Base-by-base conservation (phyloP, 352 stramenopile genomes). In the Pythium sukuiense region DNA sequence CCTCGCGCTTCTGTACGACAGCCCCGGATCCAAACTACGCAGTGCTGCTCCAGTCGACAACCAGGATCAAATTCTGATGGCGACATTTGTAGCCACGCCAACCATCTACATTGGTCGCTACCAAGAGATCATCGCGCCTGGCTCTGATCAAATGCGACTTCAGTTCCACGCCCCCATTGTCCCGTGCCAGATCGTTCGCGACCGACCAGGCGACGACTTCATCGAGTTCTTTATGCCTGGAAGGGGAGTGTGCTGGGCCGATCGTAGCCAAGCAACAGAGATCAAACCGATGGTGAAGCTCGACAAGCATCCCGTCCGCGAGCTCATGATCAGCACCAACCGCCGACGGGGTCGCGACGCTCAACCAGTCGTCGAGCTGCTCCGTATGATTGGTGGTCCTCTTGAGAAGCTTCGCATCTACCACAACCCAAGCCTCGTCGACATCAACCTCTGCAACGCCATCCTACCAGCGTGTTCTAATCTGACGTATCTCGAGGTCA, bases 211-310 rank as follows among this genome's bases (percentile, higher is more conserved):
- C 11, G 61, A 67, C 20, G 41, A 37, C 14, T 67, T 50, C 24
- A 61, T 67, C 24, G 61, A 67, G 53, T 50, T 67, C 35, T 45
- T 67, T 26, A 53, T 67, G 0, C 61, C 61, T 1, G 61, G 61
- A 2, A 61, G 37, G 5, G 61, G 61, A 6, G 53, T 67, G 3
- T 67, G 61, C n/a, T 67, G 61, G 61, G 52, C 53, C 18, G 61
- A 67, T 1, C 39, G 61, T 3, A 50, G 30, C 24, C 41, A 67
- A 13, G 4, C 61, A n/a, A 52, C 61, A 13, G 61, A 55, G 14
- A 24, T 67, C 18, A 41, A 61, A n/a, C 41, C 53, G 5, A 20
- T 62, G 0, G 43, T 33, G 16, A 45, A 35, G 2, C 52, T 41
- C 13, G 27, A 50, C 1, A 14, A 7, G 9, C 53, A 67, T 16